A percentile compares a stretch with the other conserved stretches of the same genome.
These are phyloP conservation scores for Apiotrichum siamense DNA, from an alignment of 1,284 basidiomycete genomes.

Conservation along the genomic window DNA sequence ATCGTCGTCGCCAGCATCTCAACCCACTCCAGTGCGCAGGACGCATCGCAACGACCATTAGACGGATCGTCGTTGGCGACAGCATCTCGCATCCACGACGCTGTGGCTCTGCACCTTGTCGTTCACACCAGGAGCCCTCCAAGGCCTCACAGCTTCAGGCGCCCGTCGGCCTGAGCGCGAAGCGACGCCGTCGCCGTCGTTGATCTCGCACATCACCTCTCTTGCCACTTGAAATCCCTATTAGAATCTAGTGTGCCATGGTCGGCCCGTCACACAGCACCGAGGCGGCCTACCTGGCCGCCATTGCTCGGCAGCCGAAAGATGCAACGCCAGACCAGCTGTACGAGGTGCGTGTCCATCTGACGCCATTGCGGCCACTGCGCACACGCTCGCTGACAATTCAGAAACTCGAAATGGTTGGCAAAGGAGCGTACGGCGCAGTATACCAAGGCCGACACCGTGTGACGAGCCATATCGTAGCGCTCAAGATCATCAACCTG, in stretches of 20 bases:
- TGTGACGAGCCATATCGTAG: slow-evolving; percentile 76
- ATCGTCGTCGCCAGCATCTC: too few species aligned
- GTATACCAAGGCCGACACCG: slow-evolving; percentile 90
- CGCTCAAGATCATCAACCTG: slow-evolving; percentile 96
- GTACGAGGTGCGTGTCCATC: slow-evolving; percentile 31
- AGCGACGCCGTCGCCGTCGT: too few species aligned
- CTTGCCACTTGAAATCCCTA: neutral
- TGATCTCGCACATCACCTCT: too few species aligned
- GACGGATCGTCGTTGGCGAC: too few species aligned
- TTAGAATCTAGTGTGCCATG: too few species aligned
- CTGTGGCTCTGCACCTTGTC: too few species aligned
- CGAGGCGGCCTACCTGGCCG: slow-evolving; percentile 38
- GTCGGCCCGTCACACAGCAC: slow-evolving; percentile 5
- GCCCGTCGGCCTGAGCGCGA: too few species aligned
- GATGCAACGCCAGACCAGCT: slow-evolving; percentile 36
- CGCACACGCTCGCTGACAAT: neutral
- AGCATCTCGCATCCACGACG: too few species aligned
- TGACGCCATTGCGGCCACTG: neutral
- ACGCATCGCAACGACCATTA: too few species aligned
- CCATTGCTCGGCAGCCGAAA: slow-evolving; percentile 37
- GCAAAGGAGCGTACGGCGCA: slow-evolving; percentile 92
- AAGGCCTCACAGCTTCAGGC: too few species aligned
- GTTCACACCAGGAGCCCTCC: too few species aligned
- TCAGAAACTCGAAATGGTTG: slow-evolving; percentile 66
- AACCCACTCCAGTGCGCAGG: too few species aligned